Conservation (phyloP, 2,329 filamentous ascomycete genomes). For the Alternaria incomplexa region DNA sequence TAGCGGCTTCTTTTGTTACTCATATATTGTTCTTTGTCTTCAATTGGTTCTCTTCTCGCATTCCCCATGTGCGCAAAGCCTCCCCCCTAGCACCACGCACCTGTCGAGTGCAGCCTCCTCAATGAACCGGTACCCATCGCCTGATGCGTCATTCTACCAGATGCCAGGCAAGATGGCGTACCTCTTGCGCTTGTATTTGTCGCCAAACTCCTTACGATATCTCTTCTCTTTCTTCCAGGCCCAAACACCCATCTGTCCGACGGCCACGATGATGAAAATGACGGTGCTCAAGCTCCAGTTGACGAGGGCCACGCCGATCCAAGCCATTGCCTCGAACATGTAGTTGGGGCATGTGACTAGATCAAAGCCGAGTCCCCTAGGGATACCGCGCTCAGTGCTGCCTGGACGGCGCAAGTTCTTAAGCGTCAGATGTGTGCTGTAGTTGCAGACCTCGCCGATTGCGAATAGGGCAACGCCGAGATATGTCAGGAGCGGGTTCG, state of each 20-base stretch:
- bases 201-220: constrained; percentile 88
- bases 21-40: neutral
- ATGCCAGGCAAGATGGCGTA: constrained; percentile 82
- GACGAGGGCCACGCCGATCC: constrained; percentile 81
- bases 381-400: constrained; percentile 83
- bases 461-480: constrained; percentile 73
- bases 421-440: constrained; percentile 79
- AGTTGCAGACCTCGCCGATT: constrained; percentile 81
- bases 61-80: neutral
- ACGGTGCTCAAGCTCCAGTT: constrained; percentile 79
- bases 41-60: neutral
- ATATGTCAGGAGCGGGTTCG: constrained; percentile 58
- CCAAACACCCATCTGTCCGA: constrained; percentile 83
- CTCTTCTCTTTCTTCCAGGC: constrained; percentile 89
- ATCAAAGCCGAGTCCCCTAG: constrained; percentile 80
- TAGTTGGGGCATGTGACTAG: constrained; percentile 97
- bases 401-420: constrained; percentile 77
- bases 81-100: neutral
- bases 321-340: constrained; percentile 87
- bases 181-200: constrained; percentile 94
- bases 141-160: constrained; percentile 53
- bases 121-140: neutral
- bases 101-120: neutral
- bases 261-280: constrained; percentile 76
- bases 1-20: neutral